Evolutionary conservation across 2,329 filamentous ascomycete genomes (phyloP).

Genomic region (Pseudogymnoascus sp.): DNA sequence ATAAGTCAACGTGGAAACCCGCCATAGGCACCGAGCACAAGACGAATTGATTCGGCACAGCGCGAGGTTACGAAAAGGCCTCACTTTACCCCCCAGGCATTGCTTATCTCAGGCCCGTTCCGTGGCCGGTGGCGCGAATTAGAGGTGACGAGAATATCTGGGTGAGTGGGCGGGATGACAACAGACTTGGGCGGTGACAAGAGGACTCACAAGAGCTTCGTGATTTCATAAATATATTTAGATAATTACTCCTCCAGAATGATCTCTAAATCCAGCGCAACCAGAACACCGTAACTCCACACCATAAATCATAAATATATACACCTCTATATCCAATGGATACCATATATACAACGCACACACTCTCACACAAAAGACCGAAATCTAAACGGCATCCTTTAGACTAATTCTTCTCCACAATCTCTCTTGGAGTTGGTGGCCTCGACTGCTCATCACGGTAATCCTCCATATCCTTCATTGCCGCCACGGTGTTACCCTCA

Average conservation of each 20-base stretch:
- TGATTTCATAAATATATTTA: background rate
- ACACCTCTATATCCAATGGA: background rate
- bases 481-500: background rate
- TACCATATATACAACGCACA: background rate
- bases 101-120: background rate
- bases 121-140: background rate
- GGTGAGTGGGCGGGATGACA: background rate
- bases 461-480: constrained; percentile 11
- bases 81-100: no score
- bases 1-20: no score
- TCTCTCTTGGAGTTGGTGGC: background rate
- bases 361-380: background rate
- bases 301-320: constrained; percentile 22
- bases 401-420: background rate
- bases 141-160: background rate
- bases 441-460: background rate
- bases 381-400: background rate
- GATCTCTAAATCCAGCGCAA: constrained; percentile 19
- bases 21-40: no score
- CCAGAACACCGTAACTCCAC: constrained; percentile 27
- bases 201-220: background rate
- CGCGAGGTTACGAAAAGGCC: no score
- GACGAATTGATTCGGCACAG: no score
- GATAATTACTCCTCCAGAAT: background rate
- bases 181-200: background rate